phyloP scores from a whole-genome alignment of 805 yeast species.

The Pichia nanzhaoensis region DNA sequence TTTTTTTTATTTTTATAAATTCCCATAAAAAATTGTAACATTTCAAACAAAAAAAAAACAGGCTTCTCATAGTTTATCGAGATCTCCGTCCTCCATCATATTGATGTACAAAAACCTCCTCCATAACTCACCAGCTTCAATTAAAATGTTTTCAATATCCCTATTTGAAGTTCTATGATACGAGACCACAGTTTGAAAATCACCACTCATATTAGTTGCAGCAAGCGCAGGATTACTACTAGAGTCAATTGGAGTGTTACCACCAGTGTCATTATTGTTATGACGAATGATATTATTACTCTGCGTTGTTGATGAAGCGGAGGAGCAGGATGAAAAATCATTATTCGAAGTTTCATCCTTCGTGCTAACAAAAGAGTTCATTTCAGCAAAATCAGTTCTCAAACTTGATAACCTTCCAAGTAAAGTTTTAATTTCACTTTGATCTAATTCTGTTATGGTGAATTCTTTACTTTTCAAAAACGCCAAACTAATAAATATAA shows the following conservation, averaged over 20 bases:
- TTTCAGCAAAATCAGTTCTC: constrained; percentile 23
- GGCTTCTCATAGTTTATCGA: neutral
- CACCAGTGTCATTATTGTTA: too few species aligned
- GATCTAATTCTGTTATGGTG: constrained; percentile 79
- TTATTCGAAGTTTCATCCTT: constrained; percentile 4
- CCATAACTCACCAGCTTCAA: constrained; percentile 85
- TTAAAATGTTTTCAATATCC: constrained; percentile 66
- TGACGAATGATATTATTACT: too few species aligned
- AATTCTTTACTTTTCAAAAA: constrained; percentile 74
- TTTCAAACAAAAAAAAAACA: neutral
- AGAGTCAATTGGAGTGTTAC: neutral
- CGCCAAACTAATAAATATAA: constrained; percentile 70
- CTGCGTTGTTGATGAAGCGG: neutral
- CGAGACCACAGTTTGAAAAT: neutral
- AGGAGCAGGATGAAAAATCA: neutral
- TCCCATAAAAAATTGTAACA: neutral
- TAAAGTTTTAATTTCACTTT: constrained; percentile 78
- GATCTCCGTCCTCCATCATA: constrained; percentile 36
- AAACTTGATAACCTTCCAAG: constrained; percentile 51
- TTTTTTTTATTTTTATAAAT: neutral
- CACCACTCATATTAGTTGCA: neutral
- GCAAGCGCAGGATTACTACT: neutral
- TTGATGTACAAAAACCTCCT: constrained; percentile 71
- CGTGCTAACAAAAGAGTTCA: constrained; percentile 23
- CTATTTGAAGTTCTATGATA: constrained; percentile 23